Conservation (phyloP, 2,329 filamentous ascomycete species). For the Trichoderma arundinaceum region DNA sequence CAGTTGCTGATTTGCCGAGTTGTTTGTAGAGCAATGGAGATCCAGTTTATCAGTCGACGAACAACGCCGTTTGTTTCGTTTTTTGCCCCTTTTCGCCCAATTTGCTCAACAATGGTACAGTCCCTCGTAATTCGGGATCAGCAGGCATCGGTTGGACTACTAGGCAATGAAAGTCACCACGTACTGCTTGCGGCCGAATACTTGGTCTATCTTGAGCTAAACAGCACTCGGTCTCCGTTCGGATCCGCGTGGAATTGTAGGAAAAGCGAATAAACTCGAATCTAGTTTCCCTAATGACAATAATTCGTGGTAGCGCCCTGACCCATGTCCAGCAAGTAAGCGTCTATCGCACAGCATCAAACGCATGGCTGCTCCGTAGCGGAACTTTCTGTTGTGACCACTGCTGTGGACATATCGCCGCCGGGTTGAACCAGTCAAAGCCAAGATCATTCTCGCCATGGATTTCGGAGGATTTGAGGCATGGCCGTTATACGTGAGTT, state of each 20-base stretch:
- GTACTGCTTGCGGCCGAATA: no score
- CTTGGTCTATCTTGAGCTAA: no score
- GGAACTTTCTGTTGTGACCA: constrained; percentile 10
- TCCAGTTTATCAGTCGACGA: neutral
- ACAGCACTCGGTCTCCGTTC: neutral
- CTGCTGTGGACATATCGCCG: neutral
- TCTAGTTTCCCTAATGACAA: neutral
- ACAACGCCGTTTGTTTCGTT: no score
- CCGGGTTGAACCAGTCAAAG: neutral
- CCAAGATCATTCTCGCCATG: neutral
- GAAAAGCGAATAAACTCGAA: neutral
- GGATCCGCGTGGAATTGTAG: neutral
- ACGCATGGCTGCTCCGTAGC: neutral
- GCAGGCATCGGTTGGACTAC: no score
- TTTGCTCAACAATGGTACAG: no score
- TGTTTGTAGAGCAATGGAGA: neutral
- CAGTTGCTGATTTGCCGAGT: neutral
- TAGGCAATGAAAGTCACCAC: no score
- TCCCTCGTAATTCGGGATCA: no score
- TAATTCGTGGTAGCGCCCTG: neutral
- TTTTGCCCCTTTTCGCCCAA: neutral
- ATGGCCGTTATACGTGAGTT: neutral
- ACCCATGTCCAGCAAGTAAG: constrained; percentile 1
- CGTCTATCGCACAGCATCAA: constrained; percentile 18
- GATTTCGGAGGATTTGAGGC: neutral